Conservation (phyloP, 805 yeast species). For the Nakazawaea holstii region DNA sequence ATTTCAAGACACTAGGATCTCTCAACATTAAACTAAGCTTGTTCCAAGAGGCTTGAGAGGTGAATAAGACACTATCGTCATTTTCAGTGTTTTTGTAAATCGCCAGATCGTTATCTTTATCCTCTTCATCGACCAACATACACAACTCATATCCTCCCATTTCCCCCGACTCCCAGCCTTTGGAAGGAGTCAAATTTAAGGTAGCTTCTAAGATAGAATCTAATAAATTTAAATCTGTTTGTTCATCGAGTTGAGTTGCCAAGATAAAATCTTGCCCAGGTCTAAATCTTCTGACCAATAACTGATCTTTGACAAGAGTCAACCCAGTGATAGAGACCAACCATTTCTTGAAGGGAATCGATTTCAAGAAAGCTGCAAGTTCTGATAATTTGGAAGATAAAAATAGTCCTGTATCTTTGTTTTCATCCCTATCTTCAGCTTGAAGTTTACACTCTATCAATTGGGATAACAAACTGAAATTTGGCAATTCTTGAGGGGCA, state of each 20-base stretch:
- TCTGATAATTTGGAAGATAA: constrained; percentile 38
- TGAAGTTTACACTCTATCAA: constrained; percentile 12
- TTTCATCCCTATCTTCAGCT: constrained; percentile 7
- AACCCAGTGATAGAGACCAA: constrained; percentile 56
- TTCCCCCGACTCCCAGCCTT: constrained; percentile 86
- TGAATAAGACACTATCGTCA: constrained; percentile 73
- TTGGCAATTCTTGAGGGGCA: constrained; percentile 45
- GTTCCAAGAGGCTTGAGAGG: constrained; percentile 83
- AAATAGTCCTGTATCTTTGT: constrained; percentile 21
- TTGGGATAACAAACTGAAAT: constrained; percentile 34
- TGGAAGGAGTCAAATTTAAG: constrained; percentile 72
- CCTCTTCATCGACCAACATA: constrained; percentile 56
- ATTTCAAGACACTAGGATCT: constrained; percentile 83
- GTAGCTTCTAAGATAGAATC: constrained; percentile 72
- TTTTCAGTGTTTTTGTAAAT: constrained; percentile 62
- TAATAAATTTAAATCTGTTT: constrained; percentile 32
- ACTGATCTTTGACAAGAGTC: constrained; percentile 57
- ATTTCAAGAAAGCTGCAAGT: constrained; percentile 53
- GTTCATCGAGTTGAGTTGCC: constrained; percentile 53
- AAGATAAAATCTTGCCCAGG: constrained; percentile 93
- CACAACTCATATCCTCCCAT: constrained; percentile 92
- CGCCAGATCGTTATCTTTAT: constrained; percentile 75
- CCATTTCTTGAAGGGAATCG: constrained; percentile 66
- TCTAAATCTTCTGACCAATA: constrained; percentile 79
- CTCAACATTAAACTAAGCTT: constrained; percentile 69